Evolutionary conservation across 2,329 filamentous ascomycete genomes (phyloP).

Genomic region (Apiospora marii): DNA sequence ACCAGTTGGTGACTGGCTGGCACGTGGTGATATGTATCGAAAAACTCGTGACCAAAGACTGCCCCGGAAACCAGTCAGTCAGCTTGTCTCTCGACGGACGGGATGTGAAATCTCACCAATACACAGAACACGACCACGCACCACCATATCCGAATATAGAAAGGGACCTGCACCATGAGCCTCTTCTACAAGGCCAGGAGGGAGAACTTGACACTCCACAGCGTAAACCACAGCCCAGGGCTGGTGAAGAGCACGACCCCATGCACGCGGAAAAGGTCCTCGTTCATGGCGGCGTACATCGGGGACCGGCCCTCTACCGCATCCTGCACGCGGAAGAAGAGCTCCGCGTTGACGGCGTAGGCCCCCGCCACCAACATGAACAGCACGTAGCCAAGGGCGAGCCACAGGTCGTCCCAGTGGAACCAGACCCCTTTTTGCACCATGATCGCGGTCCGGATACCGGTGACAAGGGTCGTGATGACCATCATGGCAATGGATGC

Average conservation of each 20-base stretch:
- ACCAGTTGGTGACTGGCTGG: no score
- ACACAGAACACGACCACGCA: neutral
- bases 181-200: conserved; percentile 2
- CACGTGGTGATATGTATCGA: no score
- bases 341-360: neutral
- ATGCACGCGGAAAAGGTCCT: neutral
- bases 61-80: neutral
- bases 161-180: neutral
- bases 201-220: conserved; percentile 5
- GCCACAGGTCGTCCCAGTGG: neutral
- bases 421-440: neutral
- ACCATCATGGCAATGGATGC: neutral
- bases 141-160: neutral
- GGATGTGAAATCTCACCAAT: neutral
- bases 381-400: neutral
- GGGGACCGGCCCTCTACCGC: neutral
- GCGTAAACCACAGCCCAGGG: neutral
- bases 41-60: neutral
- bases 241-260: neutral
- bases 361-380: neutral
- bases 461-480: neutral
- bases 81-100: neutral
- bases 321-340: neutral
- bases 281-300: neutral
- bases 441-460: neutral